These are phyloP conservation scores for Persicaria maculosa DNA, from an alignment of 148 eudicot genomes.

Conservation along the genomic window DNA sequence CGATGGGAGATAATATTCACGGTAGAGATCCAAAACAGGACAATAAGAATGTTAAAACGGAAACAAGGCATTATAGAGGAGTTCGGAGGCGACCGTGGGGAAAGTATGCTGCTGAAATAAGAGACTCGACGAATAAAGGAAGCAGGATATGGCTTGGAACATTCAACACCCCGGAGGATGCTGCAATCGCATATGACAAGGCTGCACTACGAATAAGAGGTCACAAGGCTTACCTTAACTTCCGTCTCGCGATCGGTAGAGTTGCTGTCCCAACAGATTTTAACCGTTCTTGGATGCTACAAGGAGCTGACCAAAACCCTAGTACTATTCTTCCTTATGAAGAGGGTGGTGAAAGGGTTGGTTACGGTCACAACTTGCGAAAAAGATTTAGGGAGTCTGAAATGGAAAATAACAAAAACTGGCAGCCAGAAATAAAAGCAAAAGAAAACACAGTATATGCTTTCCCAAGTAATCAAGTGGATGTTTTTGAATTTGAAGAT, in stretches of 20 bases:
- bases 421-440: background rate
- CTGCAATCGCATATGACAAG: slow-evolving; percentile 83
- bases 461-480: background rate
- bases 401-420: background rate
- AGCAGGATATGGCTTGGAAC: slow-evolving; percentile 80
- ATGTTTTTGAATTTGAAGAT: slow-evolving; percentile 57
- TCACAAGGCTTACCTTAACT: slow-evolving; percentile 52
- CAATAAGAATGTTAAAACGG: slow-evolving; percentile 15
- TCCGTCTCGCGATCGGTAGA: slow-evolving; percentile 29
- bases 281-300: slow-evolving; percentile 13
- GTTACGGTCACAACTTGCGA: background rate
- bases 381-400: background rate
- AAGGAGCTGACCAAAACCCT: background rate
- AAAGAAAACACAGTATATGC: background rate
- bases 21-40: slow-evolving; percentile 6
- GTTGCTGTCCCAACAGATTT: background rate
- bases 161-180: slow-evolving; percentile 69
- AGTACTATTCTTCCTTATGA: background rate
- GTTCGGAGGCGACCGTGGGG: slow-evolving; percentile 91
- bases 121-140: slow-evolving; percentile 70
- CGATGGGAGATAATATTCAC: slow-evolving; percentile 75
- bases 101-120: slow-evolving; percentile 73
- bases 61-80: slow-evolving; percentile 51
- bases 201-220: slow-evolving; percentile 81
- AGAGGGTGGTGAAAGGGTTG: too few species aligned